These are phyloP conservation scores for Trypanosoma mega DNA, from an alignment of 208 protist species.

Conservation along the genomic window DNA sequence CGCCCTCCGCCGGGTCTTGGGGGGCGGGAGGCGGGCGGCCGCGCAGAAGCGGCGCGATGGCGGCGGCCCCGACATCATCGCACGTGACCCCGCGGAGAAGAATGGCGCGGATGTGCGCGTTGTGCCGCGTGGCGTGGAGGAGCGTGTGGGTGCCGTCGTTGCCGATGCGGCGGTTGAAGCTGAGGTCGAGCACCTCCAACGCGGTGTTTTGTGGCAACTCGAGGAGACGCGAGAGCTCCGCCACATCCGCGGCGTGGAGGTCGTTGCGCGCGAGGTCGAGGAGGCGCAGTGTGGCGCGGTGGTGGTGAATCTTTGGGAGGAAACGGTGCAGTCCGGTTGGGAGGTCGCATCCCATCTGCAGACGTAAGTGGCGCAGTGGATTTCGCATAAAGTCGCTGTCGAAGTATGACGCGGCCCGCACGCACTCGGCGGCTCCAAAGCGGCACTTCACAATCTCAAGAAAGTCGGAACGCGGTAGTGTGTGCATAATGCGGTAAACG, in stretches of 20 bases:
- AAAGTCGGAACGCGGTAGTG: constrained; percentile 70
- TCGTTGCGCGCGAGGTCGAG: constrained; percentile 84
- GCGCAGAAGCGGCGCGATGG: constrained; percentile 40
- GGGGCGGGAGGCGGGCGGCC: constrained; percentile 37
- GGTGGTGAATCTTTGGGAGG: constrained; percentile 55
- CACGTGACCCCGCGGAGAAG: constrained; percentile 61
- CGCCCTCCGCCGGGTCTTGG: constrained; percentile 6
- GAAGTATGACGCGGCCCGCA: constrained; percentile 73
- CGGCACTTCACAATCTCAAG: constrained; percentile 78
- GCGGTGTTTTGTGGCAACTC: constrained; percentile 20
- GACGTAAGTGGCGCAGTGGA: constrained; percentile 66
- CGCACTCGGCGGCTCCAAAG: constrained; percentile 68
- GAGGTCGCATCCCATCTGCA: constrained; percentile 79
- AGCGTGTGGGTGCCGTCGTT: constrained; percentile 68
- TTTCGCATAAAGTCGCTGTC: constrained; percentile 73
- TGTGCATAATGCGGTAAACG: constrained; percentile 87
- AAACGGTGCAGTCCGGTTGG: constrained; percentile 68
- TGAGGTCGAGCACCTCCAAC: constrained; percentile 82
- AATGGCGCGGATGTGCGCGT: constrained; percentile 59
- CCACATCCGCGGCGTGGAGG: constrained; percentile 59
- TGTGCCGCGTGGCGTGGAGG: constrained; percentile 33
- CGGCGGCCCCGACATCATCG: constrained; percentile 57
- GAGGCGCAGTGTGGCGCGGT: constrained; percentile 60
- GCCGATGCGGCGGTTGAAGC: constrained; percentile 76
- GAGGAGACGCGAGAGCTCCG: constrained; percentile 53